Evolutionary conservation across 345 rosid genomes (phyloP).

Genomic region (Dovyalis caffra): DNA sequence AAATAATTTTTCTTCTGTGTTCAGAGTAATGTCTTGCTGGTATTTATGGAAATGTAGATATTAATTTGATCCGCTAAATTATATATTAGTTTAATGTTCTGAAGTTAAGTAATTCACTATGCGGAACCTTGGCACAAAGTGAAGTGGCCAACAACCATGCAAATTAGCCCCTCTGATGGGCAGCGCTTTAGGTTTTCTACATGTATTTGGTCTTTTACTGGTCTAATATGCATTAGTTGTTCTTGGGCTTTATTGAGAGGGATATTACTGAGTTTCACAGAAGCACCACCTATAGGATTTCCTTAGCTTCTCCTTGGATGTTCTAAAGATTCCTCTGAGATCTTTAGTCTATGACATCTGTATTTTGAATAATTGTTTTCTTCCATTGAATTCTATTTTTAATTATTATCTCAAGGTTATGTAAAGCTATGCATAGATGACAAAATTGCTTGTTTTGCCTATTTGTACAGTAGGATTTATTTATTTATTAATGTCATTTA

Average conservation of each 20-base stretch:
- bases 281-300: neutral
- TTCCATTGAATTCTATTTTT: neutral
- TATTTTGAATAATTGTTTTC: neutral
- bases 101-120: neutral
- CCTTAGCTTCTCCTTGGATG: neutral
- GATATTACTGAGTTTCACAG: neutral
- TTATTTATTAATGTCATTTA: neutral
- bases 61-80: neutral
- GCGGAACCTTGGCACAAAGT: neutral
- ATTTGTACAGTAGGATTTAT: neutral
- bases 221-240: neutral
- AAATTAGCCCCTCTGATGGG: neutral
- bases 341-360: neutral
- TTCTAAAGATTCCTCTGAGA: neutral
- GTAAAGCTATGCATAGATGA: neutral
- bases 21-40: neutral
- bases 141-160: neutral
- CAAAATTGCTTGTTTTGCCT: neutral
- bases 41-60: neutral
- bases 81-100: neutral
- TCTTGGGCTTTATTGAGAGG: neutral
- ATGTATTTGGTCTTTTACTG: neutral
- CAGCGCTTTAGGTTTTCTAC: neutral
- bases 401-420: neutral
- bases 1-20: neutral